These are phyloP conservation scores for Trametes maxima DNA, from an alignment of 768 basidiomycete species.

Conservation along the genomic window DNA sequence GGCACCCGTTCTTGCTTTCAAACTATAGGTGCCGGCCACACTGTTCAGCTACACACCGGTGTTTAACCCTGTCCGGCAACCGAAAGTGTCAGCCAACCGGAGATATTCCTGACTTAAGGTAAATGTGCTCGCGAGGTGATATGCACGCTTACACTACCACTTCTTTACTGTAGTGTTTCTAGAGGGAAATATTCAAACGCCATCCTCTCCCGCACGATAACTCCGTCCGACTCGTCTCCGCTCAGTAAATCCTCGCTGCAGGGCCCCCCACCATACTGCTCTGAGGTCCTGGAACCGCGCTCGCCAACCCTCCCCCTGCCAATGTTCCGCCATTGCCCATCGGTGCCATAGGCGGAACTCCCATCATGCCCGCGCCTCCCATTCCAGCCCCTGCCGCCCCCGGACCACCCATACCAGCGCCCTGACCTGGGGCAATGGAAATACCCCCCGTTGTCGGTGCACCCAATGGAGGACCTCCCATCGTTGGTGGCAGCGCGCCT, in stretches of 20 bases:
- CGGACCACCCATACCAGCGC: not conserved
- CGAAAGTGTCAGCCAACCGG: too few species aligned
- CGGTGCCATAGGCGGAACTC: not conserved
- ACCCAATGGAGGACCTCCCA: not conserved
- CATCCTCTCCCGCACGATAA: not conserved
- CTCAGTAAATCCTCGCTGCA: not conserved
- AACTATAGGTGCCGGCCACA: too few species aligned
- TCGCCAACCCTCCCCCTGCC: not conserved
- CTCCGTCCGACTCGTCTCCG: not conserved
- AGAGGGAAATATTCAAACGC: too few species aligned
- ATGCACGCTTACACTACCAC: too few species aligned
- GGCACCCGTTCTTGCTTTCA: too few species aligned
- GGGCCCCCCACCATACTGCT: not conserved
- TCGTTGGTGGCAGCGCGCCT: not conserved
- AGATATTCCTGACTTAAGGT: too few species aligned
- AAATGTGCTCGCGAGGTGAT: too few species aligned
- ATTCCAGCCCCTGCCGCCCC: too few species aligned
- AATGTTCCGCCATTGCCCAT: constrained; percentile 1
- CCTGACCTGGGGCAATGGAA: not conserved
- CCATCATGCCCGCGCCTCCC: not conserved
- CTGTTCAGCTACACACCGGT: too few species aligned
- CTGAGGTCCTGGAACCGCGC: not conserved
- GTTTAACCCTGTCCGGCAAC: too few species aligned
- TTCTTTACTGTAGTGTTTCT: too few species aligned
- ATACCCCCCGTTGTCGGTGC: not conserved